A percentile compares a stretch with the other conserved stretches of the same genome.
Conservation (phyloP, 345 rosid genomes). For the Populus simonii region DNA sequence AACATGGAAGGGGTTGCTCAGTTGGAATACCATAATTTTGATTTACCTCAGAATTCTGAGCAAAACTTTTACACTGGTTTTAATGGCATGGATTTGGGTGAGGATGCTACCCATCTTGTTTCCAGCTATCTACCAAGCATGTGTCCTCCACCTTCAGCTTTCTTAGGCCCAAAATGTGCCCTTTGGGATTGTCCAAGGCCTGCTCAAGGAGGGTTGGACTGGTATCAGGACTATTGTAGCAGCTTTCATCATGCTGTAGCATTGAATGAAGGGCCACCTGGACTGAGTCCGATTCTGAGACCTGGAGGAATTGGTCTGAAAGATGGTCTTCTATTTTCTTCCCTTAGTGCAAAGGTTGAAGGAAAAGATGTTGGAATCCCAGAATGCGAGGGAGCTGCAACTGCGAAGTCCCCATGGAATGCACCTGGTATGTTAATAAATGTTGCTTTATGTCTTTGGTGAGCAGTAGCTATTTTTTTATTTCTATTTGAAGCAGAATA, state of each 20-base stretch:
- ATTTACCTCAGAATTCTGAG: conserved; percentile 64
- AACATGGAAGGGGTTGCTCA: conserved; percentile 44
- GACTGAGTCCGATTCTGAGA: conserved; percentile 81
- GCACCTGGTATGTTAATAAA: conserved; percentile 68
- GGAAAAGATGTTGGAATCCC: conserved; percentile 94
- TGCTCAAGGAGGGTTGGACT: conserved; percentile 70
- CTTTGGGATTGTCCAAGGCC: conserved; percentile 99
- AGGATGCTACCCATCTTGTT: conserved; percentile 51
- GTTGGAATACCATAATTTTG: conserved; percentile 63
- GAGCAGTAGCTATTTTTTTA: neutral
- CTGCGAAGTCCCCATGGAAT: conserved; percentile 98
- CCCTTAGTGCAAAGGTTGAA: conserved; percentile 75
- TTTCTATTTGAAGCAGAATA: neutral
- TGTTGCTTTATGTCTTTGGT: conserved; percentile 9
- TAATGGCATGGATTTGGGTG: conserved; percentile 41
- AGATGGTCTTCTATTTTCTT: conserved; percentile 85
- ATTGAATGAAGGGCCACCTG: conserved; percentile 87
- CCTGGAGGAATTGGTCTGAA: conserved; percentile 91
- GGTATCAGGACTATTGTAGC: conserved; percentile 92
- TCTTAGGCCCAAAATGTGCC: conserved; percentile 93
- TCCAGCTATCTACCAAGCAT: conserved; percentile 58
- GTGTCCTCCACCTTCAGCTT: conserved; percentile 88
- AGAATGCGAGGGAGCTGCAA: conserved; percentile 99
- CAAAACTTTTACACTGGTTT: conserved; percentile 52
- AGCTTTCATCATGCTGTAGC: conserved; percentile 86